phyloP scores from a whole-genome alignment of 306 rosid genomes.

The Astragalus membranaceus region DNA sequence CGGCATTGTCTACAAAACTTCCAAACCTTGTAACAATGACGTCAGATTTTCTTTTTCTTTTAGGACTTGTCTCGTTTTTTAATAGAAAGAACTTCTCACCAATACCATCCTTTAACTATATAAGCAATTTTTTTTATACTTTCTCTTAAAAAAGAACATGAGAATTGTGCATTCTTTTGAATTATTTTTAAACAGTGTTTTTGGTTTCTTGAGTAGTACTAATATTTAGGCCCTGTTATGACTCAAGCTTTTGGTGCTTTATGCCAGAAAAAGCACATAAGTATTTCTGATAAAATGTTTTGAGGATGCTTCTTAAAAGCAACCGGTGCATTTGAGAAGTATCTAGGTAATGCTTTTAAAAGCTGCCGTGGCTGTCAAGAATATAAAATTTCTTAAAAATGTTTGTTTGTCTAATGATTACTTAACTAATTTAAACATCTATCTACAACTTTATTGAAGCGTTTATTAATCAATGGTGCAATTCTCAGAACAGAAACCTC shows the following conservation, averaged over 20 bases:
- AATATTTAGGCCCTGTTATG: not conserved
- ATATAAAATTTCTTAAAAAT: not conserved
- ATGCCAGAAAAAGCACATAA: not conserved
- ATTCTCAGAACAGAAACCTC: not conserved
- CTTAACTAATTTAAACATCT: not conserved
- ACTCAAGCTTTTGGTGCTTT: not conserved
- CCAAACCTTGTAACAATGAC: not conserved
- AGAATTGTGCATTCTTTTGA: not conserved
- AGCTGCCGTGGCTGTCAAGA: conserved; percentile 5
- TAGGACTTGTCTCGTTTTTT: not conserved
- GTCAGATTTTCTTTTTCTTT: not conserved
- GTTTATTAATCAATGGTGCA: not conserved
- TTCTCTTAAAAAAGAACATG: not conserved
- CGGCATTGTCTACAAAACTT: not conserved
- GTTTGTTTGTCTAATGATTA: not conserved
- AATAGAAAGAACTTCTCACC: not conserved
- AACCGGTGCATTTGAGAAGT: not conserved
- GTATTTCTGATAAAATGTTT: not conserved
- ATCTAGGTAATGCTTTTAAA: not conserved
- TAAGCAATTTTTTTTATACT: not conserved
- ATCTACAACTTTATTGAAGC: not conserved
- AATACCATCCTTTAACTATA: not conserved
- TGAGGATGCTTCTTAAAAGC: not conserved
- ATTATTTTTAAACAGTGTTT: not conserved
- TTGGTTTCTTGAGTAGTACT: not conserved